phyloP scores from a whole-genome alignment of 441 rosid species.

The Corymbia citriodora region DNA sequence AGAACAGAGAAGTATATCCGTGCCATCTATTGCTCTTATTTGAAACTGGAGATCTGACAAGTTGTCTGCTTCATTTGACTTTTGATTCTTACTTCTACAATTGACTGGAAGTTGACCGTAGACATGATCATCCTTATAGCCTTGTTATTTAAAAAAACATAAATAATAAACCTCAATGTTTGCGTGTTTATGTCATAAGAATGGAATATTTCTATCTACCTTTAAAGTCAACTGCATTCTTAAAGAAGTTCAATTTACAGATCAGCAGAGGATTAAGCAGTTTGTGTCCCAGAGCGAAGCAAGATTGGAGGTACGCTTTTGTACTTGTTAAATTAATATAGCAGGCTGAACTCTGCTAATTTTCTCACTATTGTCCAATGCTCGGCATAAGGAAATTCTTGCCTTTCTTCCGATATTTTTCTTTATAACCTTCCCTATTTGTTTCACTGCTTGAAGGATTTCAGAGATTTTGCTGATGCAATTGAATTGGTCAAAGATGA shows the following conservation, averaged over 20 bases:
- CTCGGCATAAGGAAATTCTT: neutral
- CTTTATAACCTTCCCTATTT: neutral
- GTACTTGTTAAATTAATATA: neutral
- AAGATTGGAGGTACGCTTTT: slow-evolving; percentile 72
- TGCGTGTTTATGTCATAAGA: neutral
- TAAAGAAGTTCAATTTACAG: slow-evolving; percentile 92
- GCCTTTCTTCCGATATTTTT: neutral
- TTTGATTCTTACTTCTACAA: neutral
- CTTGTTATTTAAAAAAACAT: neutral
- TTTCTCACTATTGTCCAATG: neutral
- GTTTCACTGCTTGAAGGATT: slow-evolving; percentile 59
- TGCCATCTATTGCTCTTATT: neutral
- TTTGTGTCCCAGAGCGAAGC: slow-evolving; percentile 91
- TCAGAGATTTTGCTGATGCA: slow-evolving; percentile 68
- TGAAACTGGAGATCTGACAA: neutral
- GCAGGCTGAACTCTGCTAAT: neutral
- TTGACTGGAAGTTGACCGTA: neutral
- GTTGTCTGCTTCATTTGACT: no score
- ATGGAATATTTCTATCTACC: neutral
- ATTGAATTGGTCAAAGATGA: slow-evolving; percentile 51
- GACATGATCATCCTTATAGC: neutral
- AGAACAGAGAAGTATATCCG: neutral
- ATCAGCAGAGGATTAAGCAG: slow-evolving; percentile 93
- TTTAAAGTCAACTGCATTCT: slow-evolving; percentile 64
- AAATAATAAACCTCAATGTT: neutral